Percentiles rank a stretch among this genome's conserved stretches.
These are phyloP conservation scores for Anisogramma anomala DNA, from an alignment of 2,329 filamentous ascomycete genomes.

Conservation along the genomic window DNA sequence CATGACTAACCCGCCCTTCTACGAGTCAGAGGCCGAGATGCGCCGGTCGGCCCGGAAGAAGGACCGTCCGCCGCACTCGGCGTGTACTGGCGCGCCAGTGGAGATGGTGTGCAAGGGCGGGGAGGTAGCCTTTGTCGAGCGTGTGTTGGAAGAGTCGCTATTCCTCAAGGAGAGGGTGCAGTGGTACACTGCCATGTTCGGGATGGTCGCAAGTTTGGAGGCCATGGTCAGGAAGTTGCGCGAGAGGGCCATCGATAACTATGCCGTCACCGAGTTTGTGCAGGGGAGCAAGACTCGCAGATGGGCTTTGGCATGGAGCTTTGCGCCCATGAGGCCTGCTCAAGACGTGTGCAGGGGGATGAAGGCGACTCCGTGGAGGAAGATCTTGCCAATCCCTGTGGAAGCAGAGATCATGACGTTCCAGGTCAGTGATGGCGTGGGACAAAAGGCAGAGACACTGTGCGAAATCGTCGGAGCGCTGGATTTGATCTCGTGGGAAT, in stretches of 20 bases:
- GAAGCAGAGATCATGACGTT: conserved; percentile 34
- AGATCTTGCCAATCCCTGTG: conserved; percentile 32
- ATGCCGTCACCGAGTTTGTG: conserved; percentile 67
- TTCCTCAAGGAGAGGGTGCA: conserved; percentile 42
- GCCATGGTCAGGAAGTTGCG: conserved; percentile 49
- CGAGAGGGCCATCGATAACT: conserved; percentile 55
- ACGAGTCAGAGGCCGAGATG: conserved; percentile 62
- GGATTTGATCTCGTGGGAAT: conserved; percentile 51
- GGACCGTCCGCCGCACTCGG: conserved; percentile 53
- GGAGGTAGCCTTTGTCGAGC: conserved; percentile 85
- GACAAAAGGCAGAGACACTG: conserved; percentile 24
- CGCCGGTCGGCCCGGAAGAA: conserved; percentile 53
- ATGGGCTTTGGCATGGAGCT: conserved; percentile 89
- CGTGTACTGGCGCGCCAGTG: conserved; percentile 61
- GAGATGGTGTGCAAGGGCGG: conserved; percentile 74
- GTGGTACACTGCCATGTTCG: conserved; percentile 91
- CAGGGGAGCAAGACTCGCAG: conserved; percentile 68
- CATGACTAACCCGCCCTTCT: conserved; percentile 95
- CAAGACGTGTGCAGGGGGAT: conserved; percentile 34
- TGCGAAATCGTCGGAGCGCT: conserved; percentile 40
- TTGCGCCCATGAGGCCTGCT: conserved; percentile 52
- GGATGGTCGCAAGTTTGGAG: conserved; percentile 61
- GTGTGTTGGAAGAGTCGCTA: conserved; percentile 36
- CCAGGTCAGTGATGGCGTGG: conserved; percentile 31
- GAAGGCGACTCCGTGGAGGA: conserved; percentile 28